Base-by-base conservation (phyloP, 2,329 filamentous ascomycete genomes). In the Colletotrichum tabaci region DNA sequence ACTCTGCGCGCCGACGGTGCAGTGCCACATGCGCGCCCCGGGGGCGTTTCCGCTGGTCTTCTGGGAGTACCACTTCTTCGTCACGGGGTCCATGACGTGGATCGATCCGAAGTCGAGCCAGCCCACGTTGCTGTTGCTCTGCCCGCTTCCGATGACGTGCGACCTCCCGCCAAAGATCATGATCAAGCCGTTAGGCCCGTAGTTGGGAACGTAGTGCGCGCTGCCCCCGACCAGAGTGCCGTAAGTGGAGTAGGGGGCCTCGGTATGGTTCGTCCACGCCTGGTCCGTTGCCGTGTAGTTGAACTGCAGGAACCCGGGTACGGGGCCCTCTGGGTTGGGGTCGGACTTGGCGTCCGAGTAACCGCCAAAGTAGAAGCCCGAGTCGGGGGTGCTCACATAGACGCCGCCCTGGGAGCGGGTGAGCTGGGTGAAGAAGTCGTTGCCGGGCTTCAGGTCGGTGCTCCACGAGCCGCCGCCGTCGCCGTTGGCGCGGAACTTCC, bases 361-460 rank as follows among this genome's bases (percentile, higher is more conserved):
- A 12, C 74, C 74, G 13, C 74, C 74, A 35, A 73, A 63, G 60
- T 66, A 67, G 62, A 74, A 73, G 4, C 74, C 74, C 12, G 72
- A 68, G 44, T 57, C 58, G n/a, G 58, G 61, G 1, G 67, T 68
- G 61, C 67, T 72, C 4, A 72, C 68, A 35, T 42, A 74, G 21
- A 52, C 62, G 35, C 42, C 69, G 26, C 55, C 56, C 61, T 74
- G 65, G 4, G 62, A 61, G 10, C 62, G 72, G 23, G 60, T 47
- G 18, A 73, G 49, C 16, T 35, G 38, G 23, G 53, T 61, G 55
- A 73, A 74, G 18, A 26, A 26, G n/a, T 62, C 53, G 58, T 63
- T 35, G 38, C 63, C 69, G 35, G 56, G 62, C 40, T 67, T 64
- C 21, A 68, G 40, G 10, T 72, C 72, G 35, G 68, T 73, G 56